Conservation (phyloP, 768 basidiomycete species). For the Harrya chromipes region DNA sequence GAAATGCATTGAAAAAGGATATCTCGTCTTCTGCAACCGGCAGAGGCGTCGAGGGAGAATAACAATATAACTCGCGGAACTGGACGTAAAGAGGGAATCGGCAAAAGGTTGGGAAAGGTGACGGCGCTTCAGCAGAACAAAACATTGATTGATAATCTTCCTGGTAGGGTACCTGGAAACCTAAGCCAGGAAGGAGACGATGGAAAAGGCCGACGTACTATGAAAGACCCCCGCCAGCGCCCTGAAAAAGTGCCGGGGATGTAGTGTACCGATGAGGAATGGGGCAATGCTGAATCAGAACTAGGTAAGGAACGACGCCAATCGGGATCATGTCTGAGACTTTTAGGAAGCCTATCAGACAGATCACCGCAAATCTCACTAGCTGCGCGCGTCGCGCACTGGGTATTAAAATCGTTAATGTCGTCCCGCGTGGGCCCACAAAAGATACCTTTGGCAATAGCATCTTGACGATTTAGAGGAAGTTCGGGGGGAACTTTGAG, state of each 20-base stretch:
- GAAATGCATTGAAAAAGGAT: constrained; percentile 44
- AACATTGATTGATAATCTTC: constrained; percentile 40
- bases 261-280: constrained; percentile 29
- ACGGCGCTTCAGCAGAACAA: constrained; percentile 32
- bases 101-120: constrained; percentile 33
- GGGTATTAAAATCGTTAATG: constrained; percentile 39
- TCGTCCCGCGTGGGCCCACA: constrained; percentile 48
- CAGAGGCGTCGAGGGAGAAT: constrained; percentile 31
- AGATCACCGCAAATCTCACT: constrained; percentile 16
- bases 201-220: constrained; percentile 33
- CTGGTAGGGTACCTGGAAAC: constrained; percentile 37
- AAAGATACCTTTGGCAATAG: constrained; percentile 24
- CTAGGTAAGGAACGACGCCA: constrained; percentile 22
- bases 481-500: constrained; percentile 41
- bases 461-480: constrained; percentile 35
- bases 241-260: constrained; percentile 45
- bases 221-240: constrained; percentile 47
- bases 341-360: constrained; percentile 23
- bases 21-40: constrained; percentile 34
- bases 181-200: background rate
- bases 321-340: constrained; percentile 32
- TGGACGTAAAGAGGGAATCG: constrained; percentile 48
- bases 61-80: constrained; percentile 48
- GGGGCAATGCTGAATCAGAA: background rate
- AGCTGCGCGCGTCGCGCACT: constrained; percentile 42